Percentiles rank a stretch among this genome's conserved stretches.
Conservation (phyloP, 2,329 filamentous ascomycete genomes). For the Hawksworthiomyces lignivorus region DNA sequence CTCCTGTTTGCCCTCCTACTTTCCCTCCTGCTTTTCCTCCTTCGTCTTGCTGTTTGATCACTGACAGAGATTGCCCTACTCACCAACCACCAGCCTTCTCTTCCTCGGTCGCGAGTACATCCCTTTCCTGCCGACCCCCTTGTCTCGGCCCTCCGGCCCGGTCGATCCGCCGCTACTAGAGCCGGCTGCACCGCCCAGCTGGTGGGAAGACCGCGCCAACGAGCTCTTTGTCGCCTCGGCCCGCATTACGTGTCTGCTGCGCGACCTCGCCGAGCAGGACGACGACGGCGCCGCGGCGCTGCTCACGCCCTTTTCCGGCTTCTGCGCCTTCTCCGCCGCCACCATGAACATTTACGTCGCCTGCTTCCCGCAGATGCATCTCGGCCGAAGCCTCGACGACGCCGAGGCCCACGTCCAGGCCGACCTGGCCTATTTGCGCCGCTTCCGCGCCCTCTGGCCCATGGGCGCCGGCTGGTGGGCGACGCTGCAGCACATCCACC, state of each 20-base stretch:
- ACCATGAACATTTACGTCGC: constrained; percentile 34
- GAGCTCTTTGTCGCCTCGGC: constrained; percentile 29
- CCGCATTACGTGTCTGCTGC: constrained; percentile 26
- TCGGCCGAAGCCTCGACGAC: constrained; percentile 20
- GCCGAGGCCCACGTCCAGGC: not conserved
- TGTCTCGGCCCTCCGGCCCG: constrained; percentile 23
- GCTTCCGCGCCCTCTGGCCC: constrained; percentile 3
- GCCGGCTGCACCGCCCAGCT: not conserved
- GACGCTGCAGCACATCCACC: constrained; percentile 8
- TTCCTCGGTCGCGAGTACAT: constrained; percentile 37
- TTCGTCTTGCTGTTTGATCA: too few relatives aligned
- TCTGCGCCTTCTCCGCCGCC: constrained; percentile 37
- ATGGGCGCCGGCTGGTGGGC: constrained; percentile 14
- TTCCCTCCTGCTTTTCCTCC: too few relatives aligned
- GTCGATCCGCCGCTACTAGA: constrained; percentile 6
- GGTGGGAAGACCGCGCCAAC: constrained; percentile 30
- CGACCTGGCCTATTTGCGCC: constrained; percentile 7
- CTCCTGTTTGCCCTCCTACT: not conserved
- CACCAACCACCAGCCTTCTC: constrained; percentile 23
- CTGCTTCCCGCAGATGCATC: constrained; percentile 34
- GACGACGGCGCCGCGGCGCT: constrained; percentile 28
- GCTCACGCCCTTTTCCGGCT: constrained; percentile 34
- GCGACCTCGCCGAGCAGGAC: too few relatives aligned
- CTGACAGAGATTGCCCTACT: not conserved
- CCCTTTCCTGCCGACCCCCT: constrained; percentile 31